Percentiles rank a stretch among this genome's conserved stretches.
Evolutionary conservation across 305 asterid species (phyloP).

Genomic region (Petunia hybrid): DNA sequence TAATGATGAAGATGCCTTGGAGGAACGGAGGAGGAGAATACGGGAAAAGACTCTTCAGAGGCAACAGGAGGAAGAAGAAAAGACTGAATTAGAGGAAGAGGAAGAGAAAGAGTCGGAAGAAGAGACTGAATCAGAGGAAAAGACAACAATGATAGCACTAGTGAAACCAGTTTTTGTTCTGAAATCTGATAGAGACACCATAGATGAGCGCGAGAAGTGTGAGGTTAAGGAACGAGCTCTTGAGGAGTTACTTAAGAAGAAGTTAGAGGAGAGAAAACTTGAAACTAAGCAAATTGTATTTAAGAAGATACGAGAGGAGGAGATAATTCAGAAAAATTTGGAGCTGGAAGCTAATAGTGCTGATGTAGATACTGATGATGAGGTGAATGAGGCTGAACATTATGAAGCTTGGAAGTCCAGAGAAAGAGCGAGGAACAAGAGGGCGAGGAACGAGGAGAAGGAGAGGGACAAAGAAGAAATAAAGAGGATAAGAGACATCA

Average conservation of each 20-base stretch:
- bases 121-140: slow-evolving; percentile 98
- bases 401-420: slow-evolving; percentile 95
- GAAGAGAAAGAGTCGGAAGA: slow-evolving; percentile 73
- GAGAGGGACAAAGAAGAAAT: slow-evolving; percentile 97
- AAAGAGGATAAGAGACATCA: slow-evolving; percentile 90
- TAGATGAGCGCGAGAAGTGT: slow-evolving; percentile 88
- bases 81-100: slow-evolving; percentile 68
- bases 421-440: slow-evolving; percentile 93
- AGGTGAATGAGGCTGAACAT: slow-evolving; percentile 87
- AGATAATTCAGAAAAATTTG: slow-evolving; percentile 73
- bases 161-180: slow-evolving; percentile 93
- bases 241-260: slow-evolving; percentile 74
- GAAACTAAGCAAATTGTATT: slow-evolving; percentile 84
- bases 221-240: slow-evolving; percentile 89
- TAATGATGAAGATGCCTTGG: slow-evolving; percentile 83
- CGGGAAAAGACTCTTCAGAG: slow-evolving; percentile 68
- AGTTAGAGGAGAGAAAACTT: slow-evolving; percentile 73
- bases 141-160: slow-evolving; percentile 70
- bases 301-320: slow-evolving; percentile 84
- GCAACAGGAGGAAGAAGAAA: slow-evolving; percentile 87
- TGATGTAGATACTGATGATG: slow-evolving; percentile 96
- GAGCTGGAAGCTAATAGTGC: slow-evolving; percentile 74
- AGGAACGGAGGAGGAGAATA: slow-evolving; percentile 80
- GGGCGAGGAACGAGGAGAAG: slow-evolving; percentile 87
- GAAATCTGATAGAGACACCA: slow-evolving; percentile 83